These are phyloP conservation scores for Polychaeton citri DNA, from an alignment of 2,329 filamentous ascomycete genomes.

Conservation along the genomic window DNA sequence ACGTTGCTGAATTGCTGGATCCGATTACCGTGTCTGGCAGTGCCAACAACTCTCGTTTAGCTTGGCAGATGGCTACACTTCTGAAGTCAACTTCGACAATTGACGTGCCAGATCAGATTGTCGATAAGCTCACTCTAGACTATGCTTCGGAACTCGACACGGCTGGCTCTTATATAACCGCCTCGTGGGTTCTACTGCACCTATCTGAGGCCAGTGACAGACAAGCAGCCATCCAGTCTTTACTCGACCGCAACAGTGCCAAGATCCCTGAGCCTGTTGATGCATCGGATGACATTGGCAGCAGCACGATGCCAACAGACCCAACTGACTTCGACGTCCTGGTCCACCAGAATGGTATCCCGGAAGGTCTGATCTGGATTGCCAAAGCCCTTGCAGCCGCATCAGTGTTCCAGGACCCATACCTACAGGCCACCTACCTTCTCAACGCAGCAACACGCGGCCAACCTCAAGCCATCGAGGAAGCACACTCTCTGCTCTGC, in stretches of 20 bases:
- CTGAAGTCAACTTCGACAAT: conserved; percentile 22
- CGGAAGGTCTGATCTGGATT: conserved; percentile 69
- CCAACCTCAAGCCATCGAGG: conserved; percentile 26
- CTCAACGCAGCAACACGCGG: conserved; percentile 58
- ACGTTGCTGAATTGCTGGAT: conserved; percentile 57
- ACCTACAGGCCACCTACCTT: conserved; percentile 63
- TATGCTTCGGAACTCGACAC: conserved; percentile 20
- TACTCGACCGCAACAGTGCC: conserved; percentile 56
- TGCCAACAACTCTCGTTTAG: conserved; percentile 60
- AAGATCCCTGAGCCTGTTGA: conserved; percentile 36
- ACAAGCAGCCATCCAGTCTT: conserved; percentile 32
- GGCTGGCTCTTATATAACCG: conserved; percentile 13
- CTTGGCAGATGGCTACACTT: conserved; percentile 68
- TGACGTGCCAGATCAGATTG: conserved; percentile 27
- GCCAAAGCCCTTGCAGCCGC: conserved; percentile 76
- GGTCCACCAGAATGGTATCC: conserved; percentile 48
- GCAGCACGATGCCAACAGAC: too few relatives aligned
- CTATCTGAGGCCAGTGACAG: conserved; percentile 12
- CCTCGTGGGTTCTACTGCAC: conserved; percentile 20
- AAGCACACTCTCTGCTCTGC: conserved; percentile 75
- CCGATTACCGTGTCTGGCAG: conserved; percentile 66
- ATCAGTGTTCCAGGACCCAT: conserved; percentile 54
- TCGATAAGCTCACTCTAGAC: conserved; percentile 51
- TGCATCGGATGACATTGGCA: conserved; percentile 20
- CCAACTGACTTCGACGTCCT: conserved; percentile 8